Base-by-base conservation (phyloP, 345 rosid genomes). In the Schrenkiella parvula region DNA sequence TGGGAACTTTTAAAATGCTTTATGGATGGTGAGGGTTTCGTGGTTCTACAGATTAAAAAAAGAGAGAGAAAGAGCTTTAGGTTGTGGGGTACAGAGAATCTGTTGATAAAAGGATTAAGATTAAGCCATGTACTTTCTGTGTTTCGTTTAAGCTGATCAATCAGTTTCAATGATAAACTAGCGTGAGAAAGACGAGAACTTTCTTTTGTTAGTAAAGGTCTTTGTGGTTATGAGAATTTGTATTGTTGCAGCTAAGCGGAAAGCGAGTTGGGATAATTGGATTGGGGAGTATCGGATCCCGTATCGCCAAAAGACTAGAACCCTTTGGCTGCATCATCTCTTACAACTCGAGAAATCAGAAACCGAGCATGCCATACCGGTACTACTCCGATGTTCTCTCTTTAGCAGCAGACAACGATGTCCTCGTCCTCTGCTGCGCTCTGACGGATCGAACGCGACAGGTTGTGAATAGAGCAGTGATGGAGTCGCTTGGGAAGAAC, bases 251-350 rank as follows among this genome's bases (percentile, higher is more conserved):
- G 80, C 60, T 76, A 37, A 55, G 66, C 1, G 80, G 80, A 5
- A 76, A 38, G 71, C 53, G 80, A 41, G 73, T 77, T 64, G 80
- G 80, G 25, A 77, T 70, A 25, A 32, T 70, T 32, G 77, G 80
- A 51, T 41, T 71, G 18, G 80, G 77, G 3, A 71, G 69, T 8
- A 77, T 77, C 1, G 77, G 72, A 10, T 65, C 58, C 4, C 28
- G 38, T 1, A 12, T 77, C 0, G 77, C 80, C 19, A 77, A 71
- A 71, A 77, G 80, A 71, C 72, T 66, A 1, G 64, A 77, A 6
- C 4, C 68, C 5, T 77, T 77, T 50, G 43, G 63, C 3, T 77
- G 77, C 21, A 25, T 59, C 41, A 64, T 77, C 48, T 64, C 72
- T 56, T 77, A 77, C 73, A 50, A 39, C 50, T 65, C 73, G 26